A percentile compares a stretch with the other conserved stretches of the same genome.
Evolutionary conservation across 768 basidiomycete genomes (phyloP).

Genomic region (Tylopilus rubrobrunneus): DNA sequence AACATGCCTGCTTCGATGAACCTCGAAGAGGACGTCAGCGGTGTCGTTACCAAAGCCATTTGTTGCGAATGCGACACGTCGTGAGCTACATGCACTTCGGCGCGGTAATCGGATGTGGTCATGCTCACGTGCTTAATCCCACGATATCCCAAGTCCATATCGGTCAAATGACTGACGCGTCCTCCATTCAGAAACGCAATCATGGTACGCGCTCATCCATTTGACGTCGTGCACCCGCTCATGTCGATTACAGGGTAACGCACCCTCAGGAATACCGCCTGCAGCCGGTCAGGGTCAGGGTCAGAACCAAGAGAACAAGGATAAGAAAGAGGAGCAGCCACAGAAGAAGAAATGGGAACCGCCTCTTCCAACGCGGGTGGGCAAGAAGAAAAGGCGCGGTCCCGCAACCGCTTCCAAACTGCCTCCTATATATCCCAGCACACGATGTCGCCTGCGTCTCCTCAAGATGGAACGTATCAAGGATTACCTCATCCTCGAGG

Average conservation of each 20-base stretch:
- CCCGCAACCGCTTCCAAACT: slow-evolving; percentile 88
- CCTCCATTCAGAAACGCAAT: slow-evolving; percentile 14
- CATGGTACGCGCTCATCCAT: slow-evolving; percentile 20
- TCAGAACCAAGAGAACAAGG: slow-evolving; percentile 48
- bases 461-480: slow-evolving; percentile 98
- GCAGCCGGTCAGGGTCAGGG: slow-evolving; percentile 27
- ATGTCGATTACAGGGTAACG: slow-evolving; percentile 57
- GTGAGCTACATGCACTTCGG: neutral
- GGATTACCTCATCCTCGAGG: slow-evolving; percentile 93
- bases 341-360: slow-evolving; percentile 98
- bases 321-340: slow-evolving; percentile 41
- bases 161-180: slow-evolving; percentile 50
- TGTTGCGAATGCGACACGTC: neutral
- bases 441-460: slow-evolving; percentile 90
- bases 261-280: slow-evolving; percentile 57
- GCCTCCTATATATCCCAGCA: slow-evolving; percentile 89
- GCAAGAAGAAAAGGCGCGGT: slow-evolving; percentile 94
- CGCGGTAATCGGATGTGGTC: slow-evolving; percentile 6
- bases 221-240: neutral
- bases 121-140: slow-evolving; percentile 20
- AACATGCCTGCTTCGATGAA: slow-evolving; percentile 74
- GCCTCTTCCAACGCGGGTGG: slow-evolving; percentile 92
- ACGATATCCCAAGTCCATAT: slow-evolving; percentile 33
- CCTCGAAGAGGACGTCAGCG: slow-evolving; percentile 61
- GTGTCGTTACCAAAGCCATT: slow-evolving; percentile 37